Evolutionary conservation across 192 early-diverging fungal genomes (phyloP).

Genomic region (Entomortierella lignicola): DNA sequence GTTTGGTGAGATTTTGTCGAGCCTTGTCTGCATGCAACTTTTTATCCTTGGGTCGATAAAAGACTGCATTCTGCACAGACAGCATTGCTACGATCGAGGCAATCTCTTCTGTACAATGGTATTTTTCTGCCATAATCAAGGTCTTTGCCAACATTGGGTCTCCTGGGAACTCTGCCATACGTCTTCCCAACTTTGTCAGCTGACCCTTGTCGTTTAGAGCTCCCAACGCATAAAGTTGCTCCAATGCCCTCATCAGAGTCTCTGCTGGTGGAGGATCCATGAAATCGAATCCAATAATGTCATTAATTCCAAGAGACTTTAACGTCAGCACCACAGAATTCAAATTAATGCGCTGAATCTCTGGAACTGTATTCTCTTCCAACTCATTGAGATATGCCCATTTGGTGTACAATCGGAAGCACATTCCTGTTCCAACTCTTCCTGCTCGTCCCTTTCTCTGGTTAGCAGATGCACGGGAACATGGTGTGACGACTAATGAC

Average conservation of each 20-base stretch:
- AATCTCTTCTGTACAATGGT: conserved; percentile 92
- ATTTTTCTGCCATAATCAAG: conserved; percentile 91
- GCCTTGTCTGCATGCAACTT: conserved; percentile 94
- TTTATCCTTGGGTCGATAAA: conserved; percentile 93
- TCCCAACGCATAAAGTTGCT: conserved; percentile 91
- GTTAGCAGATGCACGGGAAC: conserved; percentile 92
- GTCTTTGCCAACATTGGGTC: conserved; percentile 97
- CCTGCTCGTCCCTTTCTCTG: conserved; percentile 97
- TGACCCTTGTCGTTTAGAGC: conserved; percentile 93
- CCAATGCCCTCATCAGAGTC: conserved; percentile 91
- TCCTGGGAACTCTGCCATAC: conserved; percentile 98
- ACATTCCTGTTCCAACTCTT: conserved; percentile 95
- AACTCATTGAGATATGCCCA: conserved; percentile 94
- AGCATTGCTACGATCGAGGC: conserved; percentile 96
- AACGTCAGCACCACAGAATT: conserved; percentile 90
- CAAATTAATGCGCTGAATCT: conserved; percentile 97
- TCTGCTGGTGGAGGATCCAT: conserved; percentile 97
- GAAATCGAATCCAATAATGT: conserved; percentile 97
- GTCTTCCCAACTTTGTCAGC: conserved; percentile 93
- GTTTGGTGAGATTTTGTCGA: conserved; percentile 85
- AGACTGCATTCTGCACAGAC: conserved; percentile 81
- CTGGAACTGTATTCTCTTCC: conserved; percentile 93
- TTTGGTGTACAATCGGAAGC: conserved; percentile 95
- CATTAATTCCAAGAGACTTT: conserved; percentile 95
- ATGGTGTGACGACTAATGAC: conserved; percentile 94